Evolutionary conservation across 2,329 filamentous ascomycete genomes (phyloP).

Genomic region (Trichoderma arundinaceum): DNA sequence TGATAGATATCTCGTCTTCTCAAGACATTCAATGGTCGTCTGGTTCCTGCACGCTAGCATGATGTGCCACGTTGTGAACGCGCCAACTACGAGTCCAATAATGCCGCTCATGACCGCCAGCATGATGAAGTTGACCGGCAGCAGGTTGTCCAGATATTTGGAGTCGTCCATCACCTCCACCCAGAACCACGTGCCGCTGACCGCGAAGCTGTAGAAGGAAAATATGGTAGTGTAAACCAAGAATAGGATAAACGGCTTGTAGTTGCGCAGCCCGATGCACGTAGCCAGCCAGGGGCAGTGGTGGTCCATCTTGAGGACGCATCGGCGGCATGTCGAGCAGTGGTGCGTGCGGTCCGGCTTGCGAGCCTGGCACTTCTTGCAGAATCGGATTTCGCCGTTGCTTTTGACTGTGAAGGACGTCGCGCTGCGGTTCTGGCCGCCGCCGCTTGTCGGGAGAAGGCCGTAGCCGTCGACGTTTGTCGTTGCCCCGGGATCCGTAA

Average conservation of each 20-base stretch:
- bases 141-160: constrained; percentile 73
- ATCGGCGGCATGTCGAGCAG: constrained; percentile 91
- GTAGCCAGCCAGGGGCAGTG: constrained; percentile 98
- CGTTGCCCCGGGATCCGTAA: constrained; percentile 82
- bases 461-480: constrained; percentile 73
- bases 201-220: constrained; percentile 79
- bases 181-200: constrained; percentile 83
- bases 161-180: constrained; percentile 76
- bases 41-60: constrained; percentile 77
- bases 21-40: constrained; percentile 94
- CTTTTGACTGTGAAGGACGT: constrained; percentile 91
- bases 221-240: constrained; percentile 87
- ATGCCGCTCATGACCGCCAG: constrained; percentile 87
- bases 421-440: constrained; percentile 58
- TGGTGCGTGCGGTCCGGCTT: constrained; percentile 97
- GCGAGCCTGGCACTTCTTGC: constrained; percentile 94
- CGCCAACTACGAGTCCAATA: constrained; percentile 84
- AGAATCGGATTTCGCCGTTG: constrained; percentile 84
- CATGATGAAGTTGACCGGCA: constrained; percentile 91
- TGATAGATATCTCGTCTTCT: constrained; percentile 92
- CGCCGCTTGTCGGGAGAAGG: constrained; percentile 69
- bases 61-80: constrained; percentile 92
- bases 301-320: constrained; percentile 99
- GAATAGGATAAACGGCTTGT: constrained; percentile 94
- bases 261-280: constrained; percentile 91